These are phyloP conservation scores for Asparagopsis taxiformis DNA, from an alignment of 31 red algal species.

Conservation along the genomic window DNA sequence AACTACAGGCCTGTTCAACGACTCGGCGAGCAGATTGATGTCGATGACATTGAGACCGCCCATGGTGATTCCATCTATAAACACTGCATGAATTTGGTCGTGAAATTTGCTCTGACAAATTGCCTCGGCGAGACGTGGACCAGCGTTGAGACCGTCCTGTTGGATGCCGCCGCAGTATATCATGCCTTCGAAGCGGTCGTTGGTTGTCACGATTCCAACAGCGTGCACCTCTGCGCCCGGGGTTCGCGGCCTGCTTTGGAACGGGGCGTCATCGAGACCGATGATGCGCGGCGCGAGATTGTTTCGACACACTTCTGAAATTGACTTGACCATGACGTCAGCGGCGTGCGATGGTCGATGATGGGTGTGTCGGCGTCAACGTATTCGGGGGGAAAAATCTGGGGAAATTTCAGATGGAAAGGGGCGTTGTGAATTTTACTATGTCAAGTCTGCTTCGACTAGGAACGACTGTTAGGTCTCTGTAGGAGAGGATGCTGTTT, in stretches of 20 bases:
- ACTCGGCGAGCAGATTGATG: constrained; percentile 22
- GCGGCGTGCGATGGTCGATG: background rate
- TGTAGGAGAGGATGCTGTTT: constrained; percentile 9
- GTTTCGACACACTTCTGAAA: constrained; percentile 39
- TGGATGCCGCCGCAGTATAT: constrained; percentile 28
- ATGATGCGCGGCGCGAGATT: constrained; percentile 51
- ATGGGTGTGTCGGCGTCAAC: background rate
- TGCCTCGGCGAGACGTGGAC: constrained; percentile 14
- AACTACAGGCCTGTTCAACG: constrained; percentile 36
- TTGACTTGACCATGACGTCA: constrained; percentile 18
- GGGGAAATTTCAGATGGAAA: too few species aligned
- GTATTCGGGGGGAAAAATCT: background rate
- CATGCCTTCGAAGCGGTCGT: constrained; percentile 58
- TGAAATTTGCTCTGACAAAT: constrained; percentile 55
- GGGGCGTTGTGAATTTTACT: too few species aligned
- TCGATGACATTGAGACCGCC: constrained; percentile 60
- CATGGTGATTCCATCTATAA: constrained; percentile 54
- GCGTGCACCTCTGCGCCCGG: constrained; percentile 52
- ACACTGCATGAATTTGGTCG: constrained; percentile 57
- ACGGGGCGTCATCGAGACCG: constrained; percentile 53
- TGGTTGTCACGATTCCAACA: constrained; percentile 38
- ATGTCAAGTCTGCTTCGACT: too few species aligned
- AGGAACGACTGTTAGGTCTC: too few species aligned
- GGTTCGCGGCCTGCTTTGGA: constrained; percentile 28
- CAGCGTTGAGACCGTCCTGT: constrained; percentile 53